Evolutionary conservation across 805 yeast genomes (phyloP).

Genomic region (Candida chauliodis): DNA sequence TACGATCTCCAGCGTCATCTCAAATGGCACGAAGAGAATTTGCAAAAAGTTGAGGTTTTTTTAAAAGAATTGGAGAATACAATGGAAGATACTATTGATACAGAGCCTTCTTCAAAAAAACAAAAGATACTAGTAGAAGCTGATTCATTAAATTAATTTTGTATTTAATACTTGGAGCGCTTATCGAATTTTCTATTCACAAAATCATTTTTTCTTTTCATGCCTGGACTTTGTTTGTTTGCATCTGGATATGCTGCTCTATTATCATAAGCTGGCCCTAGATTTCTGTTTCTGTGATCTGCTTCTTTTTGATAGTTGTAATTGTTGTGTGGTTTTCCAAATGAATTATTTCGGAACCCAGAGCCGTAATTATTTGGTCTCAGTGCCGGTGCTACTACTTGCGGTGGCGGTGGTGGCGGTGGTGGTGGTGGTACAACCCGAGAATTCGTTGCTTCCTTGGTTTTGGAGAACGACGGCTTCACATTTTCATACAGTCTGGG

Average conservation of each 20-base stretch:
- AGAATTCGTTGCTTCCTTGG: no score
- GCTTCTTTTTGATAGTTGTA: background rate
- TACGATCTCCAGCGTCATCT: constrained; percentile 50
- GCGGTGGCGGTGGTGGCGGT: constrained; percentile 13
- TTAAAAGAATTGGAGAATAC: constrained; percentile 24
- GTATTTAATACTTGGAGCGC: constrained; percentile 26
- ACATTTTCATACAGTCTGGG: no score
- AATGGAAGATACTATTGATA: constrained; percentile 10
- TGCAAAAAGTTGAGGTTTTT: constrained; percentile 26
- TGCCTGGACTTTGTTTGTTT: no score
- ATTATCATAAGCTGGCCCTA: constrained; percentile 1
- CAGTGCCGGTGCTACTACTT: constrained; percentile 3
- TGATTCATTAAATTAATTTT: no score
- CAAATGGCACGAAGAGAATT: constrained; percentile 46
- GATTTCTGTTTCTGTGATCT: background rate
- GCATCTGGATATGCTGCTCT: background rate
- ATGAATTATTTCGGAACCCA: constrained; percentile 1
- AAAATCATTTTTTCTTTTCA: constrained; percentile 23
- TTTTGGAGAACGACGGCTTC: no score
- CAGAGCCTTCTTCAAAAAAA: constrained; percentile 10
- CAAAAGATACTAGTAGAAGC: background rate
- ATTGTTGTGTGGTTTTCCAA: background rate
- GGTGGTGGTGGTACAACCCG: constrained; percentile 10
- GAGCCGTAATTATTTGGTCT: constrained; percentile 1
- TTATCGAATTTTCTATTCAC: constrained; percentile 26